Conservation (phyloP, 2,329 filamentous ascomycete species). For the Fusarium pseudocircinatum region DNA sequence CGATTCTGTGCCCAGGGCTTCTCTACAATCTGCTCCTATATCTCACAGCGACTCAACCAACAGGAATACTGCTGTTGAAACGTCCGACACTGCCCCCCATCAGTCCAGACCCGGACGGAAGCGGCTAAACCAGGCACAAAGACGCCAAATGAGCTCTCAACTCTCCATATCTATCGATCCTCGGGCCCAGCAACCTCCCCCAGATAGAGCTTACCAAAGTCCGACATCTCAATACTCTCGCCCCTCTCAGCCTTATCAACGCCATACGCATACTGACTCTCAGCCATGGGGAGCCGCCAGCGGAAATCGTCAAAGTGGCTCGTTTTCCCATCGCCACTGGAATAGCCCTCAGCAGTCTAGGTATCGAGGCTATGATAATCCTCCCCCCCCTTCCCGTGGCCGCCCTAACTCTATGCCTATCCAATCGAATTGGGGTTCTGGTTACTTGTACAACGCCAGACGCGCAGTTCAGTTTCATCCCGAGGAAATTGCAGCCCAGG, state of each 20-base stretch:
- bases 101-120: conserved; percentile 53
- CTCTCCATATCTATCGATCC: conserved; percentile 65
- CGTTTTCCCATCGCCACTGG: conserved; percentile 35
- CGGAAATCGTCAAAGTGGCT: conserved; percentile 23
- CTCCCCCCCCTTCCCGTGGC: conserved; percentile 1
- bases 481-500: conserved; percentile 61
- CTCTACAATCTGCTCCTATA: conserved; percentile 1
- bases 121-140: conserved; percentile 70
- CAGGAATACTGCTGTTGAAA: not conserved
- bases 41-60: not conserved
- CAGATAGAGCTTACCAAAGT: conserved; percentile 45
- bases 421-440: conserved; percentile 23
- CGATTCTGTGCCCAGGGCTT: conserved; percentile 4
- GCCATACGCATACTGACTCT: conserved; percentile 36
- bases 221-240: conserved; percentile 43
- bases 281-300: conserved; percentile 26
- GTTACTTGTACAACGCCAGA: conserved; percentile 36
- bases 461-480: conserved; percentile 46
- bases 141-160: conserved; percentile 70
- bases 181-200: conserved; percentile 47
- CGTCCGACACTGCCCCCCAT: conserved; percentile 13
- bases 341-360: conserved; percentile 30
- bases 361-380: conserved; percentile 43
- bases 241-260: conserved; percentile 35
- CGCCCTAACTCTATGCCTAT: conserved; percentile 5